Evolutionary conservation across 1,284 basidiomycete genomes (phyloP).

Genomic region (Xerocomus nothofagi): DNA sequence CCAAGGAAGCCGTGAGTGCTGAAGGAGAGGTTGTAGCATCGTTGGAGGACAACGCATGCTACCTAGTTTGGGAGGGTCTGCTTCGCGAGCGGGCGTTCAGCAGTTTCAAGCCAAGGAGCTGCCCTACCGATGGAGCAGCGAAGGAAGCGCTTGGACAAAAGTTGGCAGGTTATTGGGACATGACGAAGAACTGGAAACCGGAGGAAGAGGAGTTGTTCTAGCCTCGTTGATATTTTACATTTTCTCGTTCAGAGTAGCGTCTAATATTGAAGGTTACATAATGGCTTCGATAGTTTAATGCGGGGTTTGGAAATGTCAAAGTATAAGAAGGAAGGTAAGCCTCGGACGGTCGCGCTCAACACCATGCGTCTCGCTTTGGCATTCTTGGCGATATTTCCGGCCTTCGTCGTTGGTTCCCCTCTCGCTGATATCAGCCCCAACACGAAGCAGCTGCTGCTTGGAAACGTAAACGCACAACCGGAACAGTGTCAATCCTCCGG

Average conservation of each 20-base stretch:
- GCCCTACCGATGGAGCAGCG: constrained; percentile 82
- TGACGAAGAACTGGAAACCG: constrained; percentile 84
- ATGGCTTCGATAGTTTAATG: background rate
- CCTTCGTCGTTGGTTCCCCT: constrained; percentile 10
- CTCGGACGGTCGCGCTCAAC: background rate
- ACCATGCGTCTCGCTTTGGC: constrained; percentile 14
- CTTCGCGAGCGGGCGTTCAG: constrained; percentile 82
- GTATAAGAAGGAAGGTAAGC: background rate
- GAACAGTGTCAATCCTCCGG: background rate
- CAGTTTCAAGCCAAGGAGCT: constrained; percentile 80
- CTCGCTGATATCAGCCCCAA: constrained; percentile 6
- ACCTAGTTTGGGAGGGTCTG: constrained; percentile 91
- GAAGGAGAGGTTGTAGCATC: constrained; percentile 38
- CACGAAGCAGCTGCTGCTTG: constrained; percentile 7
- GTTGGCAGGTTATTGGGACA: constrained; percentile 90
- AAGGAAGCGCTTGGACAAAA: constrained; percentile 84
- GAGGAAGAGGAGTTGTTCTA: constrained; percentile 73
- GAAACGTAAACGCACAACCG: background rate
- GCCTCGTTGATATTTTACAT: constrained; percentile 5
- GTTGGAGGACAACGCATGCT: constrained; percentile 85
- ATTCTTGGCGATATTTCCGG: constrained; percentile 1
- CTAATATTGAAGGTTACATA: no score
- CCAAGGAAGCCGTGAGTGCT: constrained; percentile 17
- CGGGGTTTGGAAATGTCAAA: constrained; percentile 6
- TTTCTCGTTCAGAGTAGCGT: no score